Conservation (phyloP, 352 stramenopile genomes). For the Peronospora farinosa region DNA sequence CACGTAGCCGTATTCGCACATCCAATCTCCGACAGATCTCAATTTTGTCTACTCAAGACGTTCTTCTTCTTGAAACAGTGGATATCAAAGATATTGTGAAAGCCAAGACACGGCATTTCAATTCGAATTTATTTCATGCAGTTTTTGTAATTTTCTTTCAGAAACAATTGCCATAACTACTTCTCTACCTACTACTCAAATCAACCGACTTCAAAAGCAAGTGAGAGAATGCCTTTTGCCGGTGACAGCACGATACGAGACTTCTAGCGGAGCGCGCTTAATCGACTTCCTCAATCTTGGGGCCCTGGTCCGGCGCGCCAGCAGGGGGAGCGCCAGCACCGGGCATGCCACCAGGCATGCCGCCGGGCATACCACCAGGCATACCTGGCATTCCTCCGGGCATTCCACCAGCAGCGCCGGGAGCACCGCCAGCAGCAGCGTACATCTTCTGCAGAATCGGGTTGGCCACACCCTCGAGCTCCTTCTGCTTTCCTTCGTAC, state of each 20-base stretch:
- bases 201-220: no score
- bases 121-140: conserved; percentile 23
- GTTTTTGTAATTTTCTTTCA: conserved; percentile 15
- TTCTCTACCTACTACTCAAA: conserved; percentile 24
- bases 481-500: conserved; percentile 86
- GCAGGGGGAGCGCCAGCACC: conserved; percentile 24
- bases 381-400: not conserved
- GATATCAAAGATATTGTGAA: no score
- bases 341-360: conserved; percentile 18
- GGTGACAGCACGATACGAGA: no score
- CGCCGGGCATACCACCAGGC: no score
- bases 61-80: no score
- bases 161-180: conserved; percentile 18
- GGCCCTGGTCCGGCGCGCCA: conserved; percentile 47
- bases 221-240: no score
- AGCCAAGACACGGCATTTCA: not conserved
- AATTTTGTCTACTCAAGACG: no score
- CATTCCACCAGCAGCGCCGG: conserved; percentile 21
- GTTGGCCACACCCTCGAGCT: conserved; percentile 81
- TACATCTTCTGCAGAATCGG: conserved; percentile 83
- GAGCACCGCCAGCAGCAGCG: conserved; percentile 42
- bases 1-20: no score
- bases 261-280: conserved; percentile 20
- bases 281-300: conserved; percentile 82
- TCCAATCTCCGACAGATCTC: no score